Evolutionary conservation across 225 moss, liverwort and hornwort genomes (phyloP), one percentile per base, ranked within the genome.

Genomic region (Rhytidiadelphus loreus): DNA sequence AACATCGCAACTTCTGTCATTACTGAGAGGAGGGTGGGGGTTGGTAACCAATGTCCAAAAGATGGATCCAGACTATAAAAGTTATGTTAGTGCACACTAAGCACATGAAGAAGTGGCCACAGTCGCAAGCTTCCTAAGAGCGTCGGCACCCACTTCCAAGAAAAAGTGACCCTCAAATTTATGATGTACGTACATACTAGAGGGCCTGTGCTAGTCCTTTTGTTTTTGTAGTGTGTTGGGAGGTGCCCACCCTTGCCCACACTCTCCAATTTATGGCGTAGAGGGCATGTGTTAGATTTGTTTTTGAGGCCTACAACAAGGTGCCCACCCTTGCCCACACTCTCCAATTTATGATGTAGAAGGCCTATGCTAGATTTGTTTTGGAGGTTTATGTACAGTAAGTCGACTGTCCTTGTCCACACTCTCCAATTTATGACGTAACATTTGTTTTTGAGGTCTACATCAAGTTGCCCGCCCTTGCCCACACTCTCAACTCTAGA

Each of bases 151-250:
- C 18, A 66, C 21, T 22, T 22, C n/a, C 2, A 2, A 44, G 17
- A 44, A 72, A 46, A 72, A 72, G 18, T 6, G 6, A 18, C 46
- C 10, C 18, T 73, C 16, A 13, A 41, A n/a, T 69, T 22, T 65
- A 10, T 5, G 4, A 32, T 5, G 1, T 33, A 46, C 46, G 46
- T 46, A 46, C 9, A 7, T 7, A 46, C 7, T 46, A 22, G 35
- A 64, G 7, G 12, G 68, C 2, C 1, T 66, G 21, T 2, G 1
- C 22, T 5, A 7, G 23, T 4, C n/a, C n/a, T n/a, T 39, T n/a
- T 68, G 26, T 8, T 43, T 26, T 43, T 13, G 43, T 28, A 9
- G 44, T 71, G 26, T 44, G 29, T 1, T 41, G 0, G 0, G 1
- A 71, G 43, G 26, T 0, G 12, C 37, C 15, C 41, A 25, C 63